These are phyloP conservation scores for Zygotorulaspora danielsina DNA, from an alignment of 805 yeast genomes.

Conservation along the genomic window DNA sequence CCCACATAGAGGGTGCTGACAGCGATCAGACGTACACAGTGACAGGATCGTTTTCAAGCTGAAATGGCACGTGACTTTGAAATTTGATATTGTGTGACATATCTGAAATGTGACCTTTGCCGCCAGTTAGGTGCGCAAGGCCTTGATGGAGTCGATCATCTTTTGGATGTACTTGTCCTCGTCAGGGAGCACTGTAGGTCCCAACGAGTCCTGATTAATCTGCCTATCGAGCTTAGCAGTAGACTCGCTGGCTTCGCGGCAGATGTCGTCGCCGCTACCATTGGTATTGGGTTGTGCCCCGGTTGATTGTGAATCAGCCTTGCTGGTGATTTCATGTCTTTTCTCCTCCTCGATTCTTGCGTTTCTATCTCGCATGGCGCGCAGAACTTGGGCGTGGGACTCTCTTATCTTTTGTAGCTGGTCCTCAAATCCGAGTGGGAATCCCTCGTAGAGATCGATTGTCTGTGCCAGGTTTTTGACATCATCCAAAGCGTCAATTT, in stretches of 20 bases:
- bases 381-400: constrained; percentile 48
- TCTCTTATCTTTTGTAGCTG: constrained; percentile 47
- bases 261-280: constrained; percentile 1
- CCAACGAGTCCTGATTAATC: constrained; percentile 9
- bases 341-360: constrained; percentile 19
- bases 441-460: constrained; percentile 41
- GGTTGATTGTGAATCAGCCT: constrained; percentile 7
- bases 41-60: too few species aligned
- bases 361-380: constrained; percentile 34
- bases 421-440: constrained; percentile 39
- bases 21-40: too few species aligned
- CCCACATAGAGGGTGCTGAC: too few species aligned
- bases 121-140: too few species aligned
- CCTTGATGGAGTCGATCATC: constrained; percentile 20
- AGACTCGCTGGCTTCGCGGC: constrained; percentile 9
- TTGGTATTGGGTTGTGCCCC: not conserved
- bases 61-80: too few species aligned
- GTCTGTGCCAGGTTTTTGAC: constrained; percentile 56
- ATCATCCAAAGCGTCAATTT: constrained; percentile 79
- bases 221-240: constrained; percentile 2
- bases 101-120: too few species aligned
- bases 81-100: too few species aligned
- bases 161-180: constrained; percentile 22
- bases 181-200: constrained; percentile 8
- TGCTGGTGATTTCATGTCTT: constrained; percentile 10